Conservation (phyloP, 2,329 filamentous ascomycete genomes). For the Xylogone sp. region DNA sequence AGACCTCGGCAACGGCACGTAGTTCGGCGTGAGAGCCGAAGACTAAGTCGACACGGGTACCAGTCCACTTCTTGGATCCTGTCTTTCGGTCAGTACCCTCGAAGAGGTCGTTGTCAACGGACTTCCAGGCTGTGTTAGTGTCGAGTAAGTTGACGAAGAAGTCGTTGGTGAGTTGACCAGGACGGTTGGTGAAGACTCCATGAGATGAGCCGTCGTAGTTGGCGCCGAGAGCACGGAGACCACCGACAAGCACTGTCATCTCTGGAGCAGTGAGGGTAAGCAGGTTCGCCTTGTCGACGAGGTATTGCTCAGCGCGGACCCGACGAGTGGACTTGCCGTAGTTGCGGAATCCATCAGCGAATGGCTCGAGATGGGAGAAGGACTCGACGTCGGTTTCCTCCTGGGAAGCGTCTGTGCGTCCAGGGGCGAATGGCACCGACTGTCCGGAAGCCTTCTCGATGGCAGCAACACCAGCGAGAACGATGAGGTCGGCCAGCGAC, state of each 20-base stretch:
- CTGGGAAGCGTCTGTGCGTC: slow-evolving; percentile 67
- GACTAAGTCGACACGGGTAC: slow-evolving; percentile 64
- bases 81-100: slow-evolving; percentile 63
- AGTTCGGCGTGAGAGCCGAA: slow-evolving; percentile 74
- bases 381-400: slow-evolving; percentile 67
- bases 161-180: slow-evolving; percentile 71
- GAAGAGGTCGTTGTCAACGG: slow-evolving; percentile 52
- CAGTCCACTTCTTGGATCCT: slow-evolving; percentile 64
- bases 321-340: slow-evolving; percentile 61
- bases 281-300: slow-evolving; percentile 69
- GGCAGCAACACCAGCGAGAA: slow-evolving; percentile 67
- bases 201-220: slow-evolving; percentile 68
- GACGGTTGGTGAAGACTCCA: slow-evolving; percentile 65
- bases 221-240: slow-evolving; percentile 63
- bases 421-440: slow-evolving; percentile 67
- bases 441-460: slow-evolving; percentile 68
- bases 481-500: slow-evolving; percentile 75
- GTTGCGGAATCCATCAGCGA: slow-evolving; percentile 76
- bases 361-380: slow-evolving; percentile 63
- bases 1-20: slow-evolving; percentile 67
- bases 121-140: slow-evolving; percentile 61
- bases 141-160: slow-evolving; percentile 81
- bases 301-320: slow-evolving; percentile 62
- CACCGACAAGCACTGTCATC: slow-evolving; percentile 66
- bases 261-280: slow-evolving; percentile 69